Base-by-base conservation (phyloP, 1,284 basidiomycete species). In the Trichosporon asahii region DNA sequence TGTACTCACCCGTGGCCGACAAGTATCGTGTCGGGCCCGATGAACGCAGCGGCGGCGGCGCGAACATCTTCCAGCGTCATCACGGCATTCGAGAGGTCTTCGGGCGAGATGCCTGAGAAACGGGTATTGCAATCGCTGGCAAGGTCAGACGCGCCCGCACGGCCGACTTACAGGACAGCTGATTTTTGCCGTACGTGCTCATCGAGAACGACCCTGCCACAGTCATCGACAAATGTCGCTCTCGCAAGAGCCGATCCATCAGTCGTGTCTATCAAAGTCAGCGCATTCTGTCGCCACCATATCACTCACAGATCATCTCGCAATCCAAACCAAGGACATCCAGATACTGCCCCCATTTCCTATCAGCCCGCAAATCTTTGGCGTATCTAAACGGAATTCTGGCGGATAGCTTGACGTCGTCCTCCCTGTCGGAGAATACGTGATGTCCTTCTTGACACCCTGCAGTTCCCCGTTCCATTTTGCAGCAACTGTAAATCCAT, bases 211-310 rank as follows among this genome's bases (percentile, higher is more conserved):
- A 88, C 85, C 23, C 85, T 83, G 0, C 93, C 94, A 0, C 86
- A 81, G 8, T 89, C 89, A 76, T 95, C 90, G 1, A 97, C 89
- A 3, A 95, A 88, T 0, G 94, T 95, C 0, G 95, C 89, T 6
- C 95, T 88, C 3, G 93, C 95, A 7, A 95, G 88, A 27, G 90
- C 89, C 85, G 93, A 88, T 0, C 95, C 95, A 5, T 90, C 91
- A 0, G 94, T 95, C 0, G 93, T 92, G 83, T 93, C 82, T 84
- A 66, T 21, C 23, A 33, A 8, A 23, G 25, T 66, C 27, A 37
- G 60, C 31, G 18, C 14, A 1, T 0, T 5, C 15, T 5, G 9
- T 4, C 11, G 11, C 35, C 12, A 15, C 9, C 0, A 31, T 49
- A n/a, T 14, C 27, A 66, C 81, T 80, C 72, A 84, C 83, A 94